These are phyloP conservation scores for Corynespora cassiicola DNA, from an alignment of 2,329 filamentous ascomycete species.

Conservation along the genomic window DNA sequence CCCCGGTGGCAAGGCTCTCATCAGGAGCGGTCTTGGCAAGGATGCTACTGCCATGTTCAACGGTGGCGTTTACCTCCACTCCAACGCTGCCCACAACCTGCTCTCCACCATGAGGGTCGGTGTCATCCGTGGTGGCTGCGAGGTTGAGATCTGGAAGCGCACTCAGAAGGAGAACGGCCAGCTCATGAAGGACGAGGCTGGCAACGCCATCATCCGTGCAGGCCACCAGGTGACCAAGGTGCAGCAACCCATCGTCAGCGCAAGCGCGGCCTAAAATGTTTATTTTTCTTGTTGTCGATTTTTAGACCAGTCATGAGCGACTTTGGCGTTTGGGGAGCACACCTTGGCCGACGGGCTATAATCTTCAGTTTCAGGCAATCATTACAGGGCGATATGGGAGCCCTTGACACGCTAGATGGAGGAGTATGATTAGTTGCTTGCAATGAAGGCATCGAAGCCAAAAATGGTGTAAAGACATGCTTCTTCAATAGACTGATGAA, in stretches of 20 bases:
- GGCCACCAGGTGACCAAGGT: constrained; percentile 87
- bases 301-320: constrained; percentile 24
- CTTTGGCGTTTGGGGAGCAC: constrained; percentile 38
- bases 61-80: constrained; percentile 51
- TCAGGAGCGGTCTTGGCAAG: constrained; percentile 50
- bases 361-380: constrained; percentile 35
- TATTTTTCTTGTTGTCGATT: constrained; percentile 14
- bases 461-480: constrained; percentile 6
- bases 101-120: constrained; percentile 52
- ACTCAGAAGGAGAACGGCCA: constrained; percentile 65
- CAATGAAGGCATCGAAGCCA: constrained; percentile 22
- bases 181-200: constrained; percentile 79
- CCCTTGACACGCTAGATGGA: constrained; percentile 34
- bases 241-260: constrained; percentile 77
- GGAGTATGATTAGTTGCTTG: constrained; percentile 37
- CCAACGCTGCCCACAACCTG: constrained; percentile 51
- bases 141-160: constrained; percentile 54
- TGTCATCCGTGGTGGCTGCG: constrained; percentile 51
- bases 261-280: constrained; percentile 74
- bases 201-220: constrained; percentile 83
- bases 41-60: constrained; percentile 54
- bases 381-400: constrained; percentile 27
- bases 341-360: constrained; percentile 26
- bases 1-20: constrained; percentile 51
- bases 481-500: constrained; percentile 26